Percentiles rank a stretch among this genome's conserved stretches.
These are phyloP conservation scores for Alternaria arbusti DNA, from an alignment of 2,329 filamentous ascomycete species.

Conservation along the genomic window DNA sequence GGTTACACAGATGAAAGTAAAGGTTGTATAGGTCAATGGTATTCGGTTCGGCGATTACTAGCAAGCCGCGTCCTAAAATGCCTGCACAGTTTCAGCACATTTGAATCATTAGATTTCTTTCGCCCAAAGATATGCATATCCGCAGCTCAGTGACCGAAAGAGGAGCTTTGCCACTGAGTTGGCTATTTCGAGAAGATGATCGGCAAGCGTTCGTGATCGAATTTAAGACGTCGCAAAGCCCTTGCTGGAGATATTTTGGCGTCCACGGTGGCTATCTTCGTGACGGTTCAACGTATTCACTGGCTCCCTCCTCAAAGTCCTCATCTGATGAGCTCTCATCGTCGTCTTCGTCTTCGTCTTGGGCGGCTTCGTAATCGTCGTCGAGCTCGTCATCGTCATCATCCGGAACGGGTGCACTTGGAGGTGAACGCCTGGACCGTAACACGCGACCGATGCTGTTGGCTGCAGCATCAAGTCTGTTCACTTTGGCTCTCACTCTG, in stretches of 20 bases:
- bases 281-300: constrained; percentile 21
- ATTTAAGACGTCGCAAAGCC: neutral
- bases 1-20: neutral
- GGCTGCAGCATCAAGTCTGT: constrained; percentile 32
- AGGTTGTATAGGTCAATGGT: neutral
- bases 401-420: neutral
- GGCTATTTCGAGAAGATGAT: neutral
- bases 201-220: neutral
- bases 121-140: neutral
- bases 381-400: constrained; percentile 19
- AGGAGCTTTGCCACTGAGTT: neutral
- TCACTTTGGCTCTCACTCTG: constrained; percentile 50
- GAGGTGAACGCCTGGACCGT: neutral
- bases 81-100: neutral
- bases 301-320: constrained; percentile 7
- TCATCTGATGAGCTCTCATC: neutral
- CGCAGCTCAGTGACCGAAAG: neutral
- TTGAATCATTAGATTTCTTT: neutral
- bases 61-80: neutral
- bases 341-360: constrained; percentile 19
- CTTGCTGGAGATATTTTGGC: neutral
- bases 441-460: constrained; percentile 20
- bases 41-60: neutral
- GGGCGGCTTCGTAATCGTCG: constrained; percentile 24
- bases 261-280: constrained; percentile 8